Percentiles rank a stretch among this genome's conserved stretches.
phyloP scores from a whole-genome alignment of 2,329 filamentous ascomycete species.

The Mycosphaerella arachidis region DNA sequence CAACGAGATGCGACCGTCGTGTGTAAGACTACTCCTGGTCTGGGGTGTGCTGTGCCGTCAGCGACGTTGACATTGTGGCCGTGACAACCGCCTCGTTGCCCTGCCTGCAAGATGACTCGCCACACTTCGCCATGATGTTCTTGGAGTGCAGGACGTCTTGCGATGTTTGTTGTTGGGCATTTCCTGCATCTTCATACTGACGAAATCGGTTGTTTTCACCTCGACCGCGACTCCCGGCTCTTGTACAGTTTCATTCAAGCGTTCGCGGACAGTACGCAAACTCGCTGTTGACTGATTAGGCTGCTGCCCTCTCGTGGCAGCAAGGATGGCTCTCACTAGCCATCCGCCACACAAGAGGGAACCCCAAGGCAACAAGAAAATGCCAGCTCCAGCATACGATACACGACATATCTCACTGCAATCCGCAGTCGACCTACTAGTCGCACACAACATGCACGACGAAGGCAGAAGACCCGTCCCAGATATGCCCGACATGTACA shows the following conservation, averaged over 20 bases:
- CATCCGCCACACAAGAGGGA: conserved; percentile 8
- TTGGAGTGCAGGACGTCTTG: background rate
- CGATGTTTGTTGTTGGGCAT: conserved; percentile 1
- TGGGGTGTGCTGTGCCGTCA: background rate
- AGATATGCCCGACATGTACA: conserved; percentile 27
- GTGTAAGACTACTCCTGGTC: background rate
- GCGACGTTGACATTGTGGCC: background rate
- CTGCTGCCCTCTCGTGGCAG: background rate
- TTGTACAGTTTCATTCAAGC: background rate
- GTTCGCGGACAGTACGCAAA: background rate
- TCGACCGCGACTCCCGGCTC: background rate
- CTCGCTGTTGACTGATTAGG: background rate
- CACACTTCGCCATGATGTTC: background rate
- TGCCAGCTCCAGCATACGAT: conserved; percentile 26
- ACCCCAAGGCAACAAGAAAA: conserved; percentile 9
- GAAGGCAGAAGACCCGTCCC: conserved; percentile 18
- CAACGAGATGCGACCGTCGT: background rate
- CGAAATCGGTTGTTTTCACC: background rate
- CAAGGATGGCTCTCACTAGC: conserved; percentile 2
- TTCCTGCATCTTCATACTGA: background rate
- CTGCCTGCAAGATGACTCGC: background rate
- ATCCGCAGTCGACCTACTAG: conserved; percentile 27
- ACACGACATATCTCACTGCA: conserved; percentile 32
- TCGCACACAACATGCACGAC: conserved; percentile 18
- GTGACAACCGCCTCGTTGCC: background rate